Conservation (phyloP, 1,284 basidiomycete genomes). For the Caloboletus firmus region DNA sequence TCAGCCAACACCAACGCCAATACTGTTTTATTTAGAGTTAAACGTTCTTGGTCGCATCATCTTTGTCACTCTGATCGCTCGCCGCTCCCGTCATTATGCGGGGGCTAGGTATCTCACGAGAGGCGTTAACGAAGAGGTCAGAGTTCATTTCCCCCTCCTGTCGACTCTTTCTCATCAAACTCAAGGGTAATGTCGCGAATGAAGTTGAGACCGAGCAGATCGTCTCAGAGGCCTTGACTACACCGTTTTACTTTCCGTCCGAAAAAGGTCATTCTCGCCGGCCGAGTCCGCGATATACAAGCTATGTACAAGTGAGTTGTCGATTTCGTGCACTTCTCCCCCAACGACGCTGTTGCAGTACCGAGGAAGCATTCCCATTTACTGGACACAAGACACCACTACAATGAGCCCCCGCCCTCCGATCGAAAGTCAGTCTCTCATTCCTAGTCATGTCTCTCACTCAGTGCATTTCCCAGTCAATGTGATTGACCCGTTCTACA, state of each 20-base stretch:
- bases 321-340: neutral
- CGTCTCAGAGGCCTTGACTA: conserved; percentile 91
- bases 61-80: conserved; percentile 92
- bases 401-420: conserved; percentile 92
- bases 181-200: conserved; percentile 94
- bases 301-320: conserved; percentile 77
- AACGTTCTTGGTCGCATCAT: conserved; percentile 89
- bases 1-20: neutral
- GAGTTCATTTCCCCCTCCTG: neutral
- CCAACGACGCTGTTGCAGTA: conserved; percentile 52
- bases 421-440: conserved; percentile 76
- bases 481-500: conserved; percentile 94
- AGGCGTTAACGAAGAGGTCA: conserved; percentile 88
- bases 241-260: conserved; percentile 78
- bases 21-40: conserved; percentile 62
- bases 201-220: conserved; percentile 99
- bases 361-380: conserved; percentile 92
- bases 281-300: conserved; percentile 86
- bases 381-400: conserved; percentile 93
- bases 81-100: conserved; percentile 93
- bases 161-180: neutral
- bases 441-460: neutral
- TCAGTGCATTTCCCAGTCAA: conserved; percentile 58
- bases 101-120: conserved; percentile 95
- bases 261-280: conserved; percentile 42